Evolutionary conservation across 139 green algal species (phyloP), one percentile per base, ranked within the genome.

Genomic region (Tetradesmus lagerheimii): DNA sequence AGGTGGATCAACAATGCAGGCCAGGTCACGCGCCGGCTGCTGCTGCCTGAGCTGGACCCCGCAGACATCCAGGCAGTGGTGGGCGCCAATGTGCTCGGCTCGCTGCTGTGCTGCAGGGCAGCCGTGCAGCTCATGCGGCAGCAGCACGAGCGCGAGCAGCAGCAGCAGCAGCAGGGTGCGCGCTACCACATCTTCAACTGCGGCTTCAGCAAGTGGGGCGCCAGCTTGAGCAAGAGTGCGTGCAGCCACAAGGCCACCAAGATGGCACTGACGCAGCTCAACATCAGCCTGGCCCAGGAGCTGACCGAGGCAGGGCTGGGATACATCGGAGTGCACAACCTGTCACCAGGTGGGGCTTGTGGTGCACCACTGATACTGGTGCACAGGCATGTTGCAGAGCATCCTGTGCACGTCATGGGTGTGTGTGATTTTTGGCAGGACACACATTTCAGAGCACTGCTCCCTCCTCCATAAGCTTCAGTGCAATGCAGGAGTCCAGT

Each of bases 1-100:
- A 85, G 91, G 6, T 97, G 94, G 94, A 91, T 97, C 89, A 97
- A 97, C 89, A 97, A 97, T 71, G 93, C 92, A 86, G 92, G 93
- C 15, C 57, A 95, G 74, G 93, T 95, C 38, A 96, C 93, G 0
- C 64, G 74, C 35, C 96, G 94, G 85, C 71, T 71, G 31, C 87
- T 94, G 89, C 91, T 95, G 62, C 79, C 91, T 34, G 92, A 96
- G 6, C 74, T 95, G 82, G 43, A 87, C 6, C 29, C 92, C 0
- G 35, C 37, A 0, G 93, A 96, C 66, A 94, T 97, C 3, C 47
- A 62, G 4, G 37, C 20, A 50, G 85, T 89, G 84, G 94, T 96
- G 31, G 92, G 92, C 50, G 82, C 89, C 38, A 96, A 97, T 47
- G 94, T 96, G 14, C 20, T 94, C 2, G 94, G 94, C 23, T 93